Conservation (phyloP, 305 asterid genomes). For the Caryopteris hybrid region DNA sequence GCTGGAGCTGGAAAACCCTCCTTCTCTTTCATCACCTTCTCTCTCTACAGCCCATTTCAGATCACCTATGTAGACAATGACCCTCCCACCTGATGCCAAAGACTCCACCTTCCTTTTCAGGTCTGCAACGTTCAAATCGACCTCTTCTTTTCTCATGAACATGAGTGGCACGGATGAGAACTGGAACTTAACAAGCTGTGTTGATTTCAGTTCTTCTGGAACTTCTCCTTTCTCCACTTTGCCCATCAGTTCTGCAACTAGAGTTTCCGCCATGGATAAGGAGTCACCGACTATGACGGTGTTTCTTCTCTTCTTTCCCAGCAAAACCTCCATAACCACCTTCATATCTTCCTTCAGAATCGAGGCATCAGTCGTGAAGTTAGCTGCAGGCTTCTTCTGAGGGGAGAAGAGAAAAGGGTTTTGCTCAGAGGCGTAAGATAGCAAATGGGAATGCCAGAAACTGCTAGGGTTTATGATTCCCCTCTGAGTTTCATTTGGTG, state of each 20-base stretch:
- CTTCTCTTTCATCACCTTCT: background rate
- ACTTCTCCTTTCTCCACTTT: slow-evolving; percentile 56
- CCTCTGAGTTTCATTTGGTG: slow-evolving; percentile 27
- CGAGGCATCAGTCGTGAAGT: background rate
- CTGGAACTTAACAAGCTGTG: slow-evolving; percentile 52
- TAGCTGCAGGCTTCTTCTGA: too few relatives aligned
- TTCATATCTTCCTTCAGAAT: slow-evolving; percentile 32
- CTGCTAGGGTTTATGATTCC: slow-evolving; percentile 15
- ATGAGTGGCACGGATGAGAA: slow-evolving; percentile 57
- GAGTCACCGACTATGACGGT: slow-evolving; percentile 56
- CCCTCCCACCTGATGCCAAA: slow-evolving; percentile 34
- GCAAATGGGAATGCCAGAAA: slow-evolving; percentile 17
- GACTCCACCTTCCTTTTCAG: slow-evolving; percentile 70
- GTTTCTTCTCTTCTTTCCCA: slow-evolving; percentile 41
- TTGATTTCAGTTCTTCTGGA: slow-evolving; percentile 52
- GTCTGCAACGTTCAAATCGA: slow-evolving; percentile 54
- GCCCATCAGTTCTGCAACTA: slow-evolving; percentile 45
- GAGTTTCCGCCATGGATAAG: slow-evolving; percentile 32
- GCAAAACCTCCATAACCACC: slow-evolving; percentile 38
- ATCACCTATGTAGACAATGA: slow-evolving; percentile 66
- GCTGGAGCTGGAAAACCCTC: background rate
- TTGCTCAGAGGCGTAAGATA: slow-evolving; percentile 3
- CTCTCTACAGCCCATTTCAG: slow-evolving; percentile 63
- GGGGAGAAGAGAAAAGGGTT: slow-evolving; percentile 40
- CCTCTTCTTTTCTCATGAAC: slow-evolving; percentile 72